Evolutionary conservation across 495 filamentous ascomycete genomes (phyloP).

Genomic region (Trichodelitschia bisporula): DNA sequence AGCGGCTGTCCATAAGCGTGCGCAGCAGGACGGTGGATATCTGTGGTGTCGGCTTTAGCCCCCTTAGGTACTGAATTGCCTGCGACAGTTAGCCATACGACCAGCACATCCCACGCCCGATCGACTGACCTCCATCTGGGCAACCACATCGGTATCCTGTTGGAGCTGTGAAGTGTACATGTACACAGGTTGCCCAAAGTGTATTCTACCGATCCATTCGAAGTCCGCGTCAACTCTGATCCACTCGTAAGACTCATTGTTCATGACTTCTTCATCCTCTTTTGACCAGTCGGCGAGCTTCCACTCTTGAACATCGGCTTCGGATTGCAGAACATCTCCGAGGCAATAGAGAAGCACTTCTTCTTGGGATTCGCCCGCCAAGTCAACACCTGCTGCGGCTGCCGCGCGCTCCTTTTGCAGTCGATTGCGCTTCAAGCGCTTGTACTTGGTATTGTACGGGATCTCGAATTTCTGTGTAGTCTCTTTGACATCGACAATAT

Average conservation of each 20-base stretch:
- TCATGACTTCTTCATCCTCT: slow-evolving; percentile 72
- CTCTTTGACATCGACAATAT: slow-evolving; percentile 88
- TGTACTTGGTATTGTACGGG: slow-evolving; percentile 98
- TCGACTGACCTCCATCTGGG: slow-evolving; percentile 53
- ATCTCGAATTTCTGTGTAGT: slow-evolving; percentile 65
- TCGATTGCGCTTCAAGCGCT: slow-evolving; percentile 77
- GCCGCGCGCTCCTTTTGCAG: slow-evolving; percentile 60
- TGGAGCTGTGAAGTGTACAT: slow-evolving; percentile 97
- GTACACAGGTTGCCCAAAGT: slow-evolving; percentile 62
- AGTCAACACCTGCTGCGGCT: slow-evolving; percentile 33
- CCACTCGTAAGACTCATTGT: slow-evolving; percentile 93
- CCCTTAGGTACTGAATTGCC: slow-evolving; percentile 33
- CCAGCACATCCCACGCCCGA: too few species aligned
- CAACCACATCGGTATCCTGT: slow-evolving; percentile 89
- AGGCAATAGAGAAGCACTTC: slow-evolving; percentile 78
- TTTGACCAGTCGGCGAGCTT: slow-evolving; percentile 64
- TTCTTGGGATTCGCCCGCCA: slow-evolving; percentile 41
- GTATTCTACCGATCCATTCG: slow-evolving; percentile 77
- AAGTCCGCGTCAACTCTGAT: slow-evolving; percentile 95
- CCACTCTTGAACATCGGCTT: slow-evolving; percentile 68
- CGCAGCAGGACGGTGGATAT: slow-evolving; percentile 66
- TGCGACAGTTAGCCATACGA: too few species aligned
- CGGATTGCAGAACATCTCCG: slow-evolving; percentile 66
- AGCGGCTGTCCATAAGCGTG: slow-evolving; percentile 73
- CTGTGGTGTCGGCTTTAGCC: slow-evolving; percentile 36